These are phyloP conservation scores for Tubosaeta sp. DNA, from an alignment of 768 basidiomycete species.

Conservation along the genomic window DNA sequence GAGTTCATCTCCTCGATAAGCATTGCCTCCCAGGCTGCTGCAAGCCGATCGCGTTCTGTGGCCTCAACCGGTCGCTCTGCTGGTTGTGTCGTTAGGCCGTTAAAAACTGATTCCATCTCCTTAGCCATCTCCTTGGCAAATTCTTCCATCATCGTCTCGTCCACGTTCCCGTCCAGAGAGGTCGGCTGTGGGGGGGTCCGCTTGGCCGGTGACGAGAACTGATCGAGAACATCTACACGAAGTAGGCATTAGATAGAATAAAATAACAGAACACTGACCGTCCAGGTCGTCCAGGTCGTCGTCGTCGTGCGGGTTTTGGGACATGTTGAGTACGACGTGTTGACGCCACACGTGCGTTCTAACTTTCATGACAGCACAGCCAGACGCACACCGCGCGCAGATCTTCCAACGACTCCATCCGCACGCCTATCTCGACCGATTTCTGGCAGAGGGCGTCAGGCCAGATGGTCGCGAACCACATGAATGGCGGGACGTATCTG, in stretches of 20 bases:
- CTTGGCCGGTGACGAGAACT: conserved; percentile 32
- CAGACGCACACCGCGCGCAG: conserved; percentile 28
- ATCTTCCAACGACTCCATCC: conserved; percentile 91
- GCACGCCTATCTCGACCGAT: conserved; percentile 79
- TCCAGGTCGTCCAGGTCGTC: conserved; percentile 41
- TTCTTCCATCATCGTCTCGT: conserved; percentile 22
- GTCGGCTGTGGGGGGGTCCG: conserved; percentile 8
- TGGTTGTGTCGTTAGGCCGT: conserved; percentile 14
- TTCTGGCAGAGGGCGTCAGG: conserved; percentile 70
- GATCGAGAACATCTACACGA: conserved; percentile 45
- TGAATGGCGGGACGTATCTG: conserved; percentile 68
- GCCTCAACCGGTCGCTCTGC: neutral
- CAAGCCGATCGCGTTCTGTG: conserved; percentile 38
- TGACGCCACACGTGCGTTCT: too few species aligned
- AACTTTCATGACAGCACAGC: conserved; percentile 7
- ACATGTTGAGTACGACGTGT: conserved; percentile 12
- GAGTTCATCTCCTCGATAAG: conserved; percentile 57
- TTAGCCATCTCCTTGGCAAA: conserved; percentile 38
- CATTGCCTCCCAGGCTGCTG: conserved; percentile 70
- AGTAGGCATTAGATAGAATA: conserved; percentile 8
- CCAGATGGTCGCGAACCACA: conserved; percentile 76
- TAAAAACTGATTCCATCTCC: conserved; percentile 44
- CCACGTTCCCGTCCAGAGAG: conserved; percentile 7
- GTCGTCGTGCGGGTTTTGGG: conserved; percentile 24
- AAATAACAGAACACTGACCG: conserved; percentile 27